phyloP scores from a whole-genome alignment of 495 filamentous ascomycete species.

The Penicillium robsamsonii region DNA sequence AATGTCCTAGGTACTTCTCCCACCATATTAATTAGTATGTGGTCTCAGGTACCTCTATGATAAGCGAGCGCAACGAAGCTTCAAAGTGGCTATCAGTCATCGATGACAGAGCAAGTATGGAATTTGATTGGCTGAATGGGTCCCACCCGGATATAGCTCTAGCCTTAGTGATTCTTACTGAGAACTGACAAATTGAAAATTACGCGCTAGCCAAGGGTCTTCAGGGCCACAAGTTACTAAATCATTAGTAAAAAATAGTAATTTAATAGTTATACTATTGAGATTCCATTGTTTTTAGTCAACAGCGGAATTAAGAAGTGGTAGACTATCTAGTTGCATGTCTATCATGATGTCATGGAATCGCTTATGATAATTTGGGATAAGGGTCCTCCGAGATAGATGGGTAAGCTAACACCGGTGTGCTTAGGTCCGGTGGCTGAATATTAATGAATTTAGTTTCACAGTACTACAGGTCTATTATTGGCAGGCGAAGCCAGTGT shows the following conservation, averaged over 20 bases:
- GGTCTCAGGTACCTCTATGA: constrained; percentile 5
- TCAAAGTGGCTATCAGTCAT: constrained; percentile 33
- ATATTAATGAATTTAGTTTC: background rate
- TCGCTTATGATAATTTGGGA: background rate
- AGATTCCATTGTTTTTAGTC: no score
- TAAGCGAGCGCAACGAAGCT: constrained; percentile 20
- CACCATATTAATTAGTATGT: constrained; percentile 4
- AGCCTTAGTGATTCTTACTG: constrained; percentile 35
- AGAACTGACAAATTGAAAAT: constrained; percentile 37
- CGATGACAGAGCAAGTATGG: constrained; percentile 32
- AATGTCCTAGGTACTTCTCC: background rate
- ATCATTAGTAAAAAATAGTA: background rate
- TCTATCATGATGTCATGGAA: constrained; percentile 4
- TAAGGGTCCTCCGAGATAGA: background rate
- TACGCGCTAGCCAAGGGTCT: background rate
- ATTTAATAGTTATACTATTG: background rate
- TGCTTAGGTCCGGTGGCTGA: constrained; percentile 1
- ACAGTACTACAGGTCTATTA: background rate
- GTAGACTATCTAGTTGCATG: background rate
- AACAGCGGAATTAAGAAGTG: background rate
- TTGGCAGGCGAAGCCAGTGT: background rate
- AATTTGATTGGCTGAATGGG: constrained; percentile 15
- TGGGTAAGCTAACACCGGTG: constrained; percentile 4
- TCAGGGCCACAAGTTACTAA: background rate
- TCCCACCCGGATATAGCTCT: constrained; percentile 18